Conservation (phyloP, 371 early-diverging fungal genomes). For the Conidiobolus incongruus region DNA sequence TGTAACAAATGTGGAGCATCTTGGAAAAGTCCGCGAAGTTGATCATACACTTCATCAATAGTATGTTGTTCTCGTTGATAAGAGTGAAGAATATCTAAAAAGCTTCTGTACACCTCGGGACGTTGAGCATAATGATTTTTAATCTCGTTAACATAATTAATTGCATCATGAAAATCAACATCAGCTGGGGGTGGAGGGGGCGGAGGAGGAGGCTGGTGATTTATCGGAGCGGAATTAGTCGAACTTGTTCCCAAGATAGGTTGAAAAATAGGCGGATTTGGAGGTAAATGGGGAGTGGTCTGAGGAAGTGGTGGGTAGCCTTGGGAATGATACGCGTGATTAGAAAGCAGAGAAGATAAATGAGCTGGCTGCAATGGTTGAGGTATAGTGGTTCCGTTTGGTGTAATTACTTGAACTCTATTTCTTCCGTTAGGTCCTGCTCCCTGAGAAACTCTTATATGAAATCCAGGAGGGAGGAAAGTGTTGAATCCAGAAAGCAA, state of each 20-base stretch:
- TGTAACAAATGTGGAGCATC: slow-evolving; percentile 77
- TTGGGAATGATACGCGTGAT: slow-evolving; percentile 7
- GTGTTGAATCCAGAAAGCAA: slow-evolving; percentile 97
- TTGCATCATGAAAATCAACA: slow-evolving; percentile 86
- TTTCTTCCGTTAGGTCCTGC: slow-evolving; percentile 40
- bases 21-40: slow-evolving; percentile 83
- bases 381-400: slow-evolving; percentile 29
- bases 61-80: slow-evolving; percentile 80
- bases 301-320: slow-evolving; percentile 2
- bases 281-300: not conserved
- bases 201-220: slow-evolving; percentile 3
- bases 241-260: no score
- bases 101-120: slow-evolving; percentile 82
- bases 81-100: slow-evolving; percentile 82
- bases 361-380: slow-evolving; percentile 1
- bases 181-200: slow-evolving; percentile 9
- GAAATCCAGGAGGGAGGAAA: slow-evolving; percentile 93
- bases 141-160: slow-evolving; percentile 88
- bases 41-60: slow-evolving; percentile 76
- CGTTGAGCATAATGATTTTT: slow-evolving; percentile 72
- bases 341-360: slow-evolving; percentile 1
- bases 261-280: slow-evolving; percentile 3
- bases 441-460: slow-evolving; percentile 71
- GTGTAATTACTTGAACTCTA: slow-evolving; percentile 71
- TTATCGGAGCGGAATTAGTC: no score